Base-by-base conservation (phyloP, 148 eudicot genomes). In the Fagopyrum homotropicum region DNA sequence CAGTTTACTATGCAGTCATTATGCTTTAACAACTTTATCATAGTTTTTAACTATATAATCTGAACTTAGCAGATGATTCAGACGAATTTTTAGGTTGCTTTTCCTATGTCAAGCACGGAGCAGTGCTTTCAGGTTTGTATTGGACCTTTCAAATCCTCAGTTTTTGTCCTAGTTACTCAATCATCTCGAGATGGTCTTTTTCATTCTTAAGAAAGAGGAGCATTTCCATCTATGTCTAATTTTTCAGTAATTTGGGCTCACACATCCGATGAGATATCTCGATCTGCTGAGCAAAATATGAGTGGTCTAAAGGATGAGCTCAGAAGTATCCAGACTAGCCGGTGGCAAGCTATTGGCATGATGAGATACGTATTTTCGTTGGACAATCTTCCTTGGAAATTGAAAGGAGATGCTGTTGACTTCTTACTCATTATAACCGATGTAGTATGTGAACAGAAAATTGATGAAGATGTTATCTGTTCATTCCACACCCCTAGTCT, bases 181-280 rank as follows among this genome's bases (percentile, higher is more conserved):
- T 49, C 48, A 46, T 12, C 46, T 63, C 9, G 15, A 35, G 71
- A 45, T 40, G 46, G 71, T 26, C 45, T 66, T 66, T 63, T 40
- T 63, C 19, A 30, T 80, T 63, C 73, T 44, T 29, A 35, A 26
- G 14, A 72, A 72, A 17, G 8, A 51, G 66, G 52, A 63, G 40
- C 48, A 45, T 69, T 77, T 71, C 48, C 52, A 47, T 48, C 70
- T 29, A 47, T 77, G 11, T 12, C 69, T 35, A 35, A 40, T 66
- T 69, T 55, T 81, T 56, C 86, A 92, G 99, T 92, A 45, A 84
- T 90, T 73, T 92, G 99, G 99, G 97, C 89, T 72, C 82, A 84
- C 76, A 83, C 81, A 79, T 87, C 85, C n/a, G 82, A 80, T 78
- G 89, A 83, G 78, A 83, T 86, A 51, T 72, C 87, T 78, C 81